Conservation (phyloP, 495 filamentous ascomycete species). For the Darksidea phi region DNA sequence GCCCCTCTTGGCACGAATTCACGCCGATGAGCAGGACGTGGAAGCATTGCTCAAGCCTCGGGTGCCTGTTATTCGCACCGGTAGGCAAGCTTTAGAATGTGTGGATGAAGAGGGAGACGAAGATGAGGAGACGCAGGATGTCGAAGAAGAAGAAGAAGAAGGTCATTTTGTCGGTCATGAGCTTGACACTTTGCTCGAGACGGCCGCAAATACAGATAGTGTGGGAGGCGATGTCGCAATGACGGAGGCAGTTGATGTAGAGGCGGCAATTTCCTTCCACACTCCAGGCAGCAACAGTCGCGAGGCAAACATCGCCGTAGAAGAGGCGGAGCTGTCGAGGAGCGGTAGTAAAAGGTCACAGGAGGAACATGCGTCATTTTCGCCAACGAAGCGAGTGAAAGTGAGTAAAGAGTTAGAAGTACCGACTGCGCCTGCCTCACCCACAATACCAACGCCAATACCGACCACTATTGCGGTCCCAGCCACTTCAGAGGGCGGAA, state of each 20-base stretch:
- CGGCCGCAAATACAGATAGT: constrained; percentile 4
- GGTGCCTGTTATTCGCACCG: constrained; percentile 53
- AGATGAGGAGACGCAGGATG: constrained; percentile 25
- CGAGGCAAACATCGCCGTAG: not conserved
- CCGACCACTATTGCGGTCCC: not conserved
- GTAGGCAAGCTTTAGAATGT: constrained; percentile 12
- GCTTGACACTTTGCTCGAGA: constrained; percentile 22
- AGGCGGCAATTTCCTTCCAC: not conserved
- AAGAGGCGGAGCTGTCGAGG: not conserved
- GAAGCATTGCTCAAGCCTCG: constrained; percentile 70
- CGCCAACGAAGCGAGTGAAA: constrained; percentile 15
- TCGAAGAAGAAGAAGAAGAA: constrained; percentile 26
- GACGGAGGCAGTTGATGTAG: not conserved
- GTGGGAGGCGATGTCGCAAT: not conserved
- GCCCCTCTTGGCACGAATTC: constrained; percentile 66
- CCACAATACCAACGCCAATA: not conserved
- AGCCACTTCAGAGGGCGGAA: not conserved
- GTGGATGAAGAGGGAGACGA: not conserved
- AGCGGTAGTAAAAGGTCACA: constrained; percentile 15
- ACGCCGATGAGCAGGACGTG: constrained; percentile 59
- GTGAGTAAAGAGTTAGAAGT: not conserved
- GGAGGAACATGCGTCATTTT: constrained; percentile 3
- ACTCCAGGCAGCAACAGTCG: not conserved
- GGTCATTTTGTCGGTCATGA: constrained; percentile 28
- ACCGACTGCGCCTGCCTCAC: not conserved